These are phyloP conservation scores for Globisporangium okanoganense DNA, from an alignment of 352 stramenopile genomes.

Conservation along the genomic window DNA sequence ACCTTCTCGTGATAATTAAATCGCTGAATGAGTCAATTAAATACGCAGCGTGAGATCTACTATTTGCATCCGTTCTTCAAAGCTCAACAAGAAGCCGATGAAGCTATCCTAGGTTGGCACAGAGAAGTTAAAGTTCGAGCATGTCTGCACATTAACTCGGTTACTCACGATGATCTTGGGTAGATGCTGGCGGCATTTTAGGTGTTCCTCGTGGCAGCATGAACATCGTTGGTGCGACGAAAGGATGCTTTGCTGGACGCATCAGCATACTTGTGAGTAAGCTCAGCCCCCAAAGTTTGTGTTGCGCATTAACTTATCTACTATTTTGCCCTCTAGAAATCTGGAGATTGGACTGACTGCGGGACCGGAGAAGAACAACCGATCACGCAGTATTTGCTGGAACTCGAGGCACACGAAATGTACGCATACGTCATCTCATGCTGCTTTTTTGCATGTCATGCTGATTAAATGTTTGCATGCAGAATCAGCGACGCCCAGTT, in stretches of 20 bases:
- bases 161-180: not conserved
- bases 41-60: constrained; percentile 69
- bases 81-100: constrained; percentile 70
- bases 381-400: constrained; percentile 76
- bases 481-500: constrained; percentile 72
- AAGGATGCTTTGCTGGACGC: constrained; percentile 65
- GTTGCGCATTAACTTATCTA: not conserved
- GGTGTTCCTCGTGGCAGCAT: constrained; percentile 59
- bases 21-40: not conserved
- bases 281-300: not conserved
- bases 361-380: constrained; percentile 56
- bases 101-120: constrained; percentile 70
- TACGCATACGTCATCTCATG: constrained; percentile 11
- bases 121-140: not conserved
- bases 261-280: constrained; percentile 45
- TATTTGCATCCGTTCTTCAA: constrained; percentile 86
- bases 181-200: constrained; percentile 72
- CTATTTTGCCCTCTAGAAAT: constrained; percentile 32
- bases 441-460: not conserved
- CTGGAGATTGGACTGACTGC: constrained; percentile 53
- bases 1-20: not conserved
- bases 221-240: constrained; percentile 84
- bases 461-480: not conserved
- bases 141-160: no score
- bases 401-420: constrained; percentile 46